phyloP scores from a whole-genome alignment of 1,284 basidiomycete genomes.

The Hemileia vastatrix region DNA sequence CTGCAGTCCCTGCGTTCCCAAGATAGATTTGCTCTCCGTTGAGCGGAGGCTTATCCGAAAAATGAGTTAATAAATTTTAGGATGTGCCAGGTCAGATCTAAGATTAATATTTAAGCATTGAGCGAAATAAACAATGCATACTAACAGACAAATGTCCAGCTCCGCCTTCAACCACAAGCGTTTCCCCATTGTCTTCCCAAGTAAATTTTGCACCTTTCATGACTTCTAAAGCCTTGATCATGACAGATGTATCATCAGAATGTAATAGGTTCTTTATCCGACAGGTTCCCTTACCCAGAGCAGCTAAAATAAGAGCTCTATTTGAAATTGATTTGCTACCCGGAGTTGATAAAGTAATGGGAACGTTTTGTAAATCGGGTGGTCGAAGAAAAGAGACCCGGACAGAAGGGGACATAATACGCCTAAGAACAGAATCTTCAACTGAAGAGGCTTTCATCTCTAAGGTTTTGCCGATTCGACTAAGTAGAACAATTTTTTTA shows the following conservation, averaged over 20 bases:
- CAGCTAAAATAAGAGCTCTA: constrained; percentile 84
- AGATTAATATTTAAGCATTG: not conserved
- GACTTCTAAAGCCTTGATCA: constrained; percentile 87
- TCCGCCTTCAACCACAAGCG: constrained; percentile 82
- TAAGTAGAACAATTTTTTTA: constrained; percentile 89
- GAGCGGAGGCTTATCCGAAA: constrained; percentile 51
- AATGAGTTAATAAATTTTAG: not conserved
- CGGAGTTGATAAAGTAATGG: constrained; percentile 78
- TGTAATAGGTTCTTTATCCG: constrained; percentile 81
- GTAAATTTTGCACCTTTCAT: constrained; percentile 79
- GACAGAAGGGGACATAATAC: constrained; percentile 66
- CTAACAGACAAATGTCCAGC: constrained; percentile 58
- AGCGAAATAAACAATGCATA: not conserved
- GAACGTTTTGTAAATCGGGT: constrained; percentile 52
- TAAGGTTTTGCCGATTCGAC: constrained; percentile 78
- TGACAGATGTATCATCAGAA: constrained; percentile 96
- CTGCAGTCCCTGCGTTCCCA: constrained; percentile 94
- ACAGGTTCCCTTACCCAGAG: constrained; percentile 79
- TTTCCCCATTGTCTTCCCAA: constrained; percentile 91
- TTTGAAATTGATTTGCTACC: constrained; percentile 97
- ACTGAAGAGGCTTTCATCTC: constrained; percentile 87
- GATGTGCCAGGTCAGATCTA: not conserved
- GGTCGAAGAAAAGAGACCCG: constrained; percentile 62
- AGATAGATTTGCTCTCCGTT: constrained; percentile 83
- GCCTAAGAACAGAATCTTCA: constrained; percentile 65